phyloP scores from a whole-genome alignment of 2,329 filamentous ascomycete species.

The Blastomyces parvus region DNA sequence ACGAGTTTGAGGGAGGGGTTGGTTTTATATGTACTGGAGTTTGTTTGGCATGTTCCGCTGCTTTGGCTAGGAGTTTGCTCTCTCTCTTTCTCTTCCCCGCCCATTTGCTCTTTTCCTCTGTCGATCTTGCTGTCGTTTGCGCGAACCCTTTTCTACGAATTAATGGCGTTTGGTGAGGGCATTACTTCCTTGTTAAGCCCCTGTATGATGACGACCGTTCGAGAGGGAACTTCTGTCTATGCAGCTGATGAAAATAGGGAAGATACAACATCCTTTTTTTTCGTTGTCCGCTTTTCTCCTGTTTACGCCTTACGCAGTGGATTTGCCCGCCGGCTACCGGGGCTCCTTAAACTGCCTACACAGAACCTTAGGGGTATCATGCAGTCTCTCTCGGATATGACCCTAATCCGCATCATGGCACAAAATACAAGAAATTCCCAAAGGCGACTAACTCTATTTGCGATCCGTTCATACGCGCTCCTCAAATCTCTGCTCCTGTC shows the following conservation, averaged over 20 bases:
- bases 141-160: not conserved
- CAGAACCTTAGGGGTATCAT: not conserved
- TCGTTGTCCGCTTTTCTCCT: not conserved
- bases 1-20: not conserved
- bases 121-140: not conserved
- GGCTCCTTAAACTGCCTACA: not conserved
- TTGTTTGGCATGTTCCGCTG: not conserved
- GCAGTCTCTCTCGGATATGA: not conserved
- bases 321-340: not conserved
- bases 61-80: not conserved
- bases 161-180: not conserved
- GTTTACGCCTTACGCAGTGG: not conserved
- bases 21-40: not conserved
- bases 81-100: not conserved
- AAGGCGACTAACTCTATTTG: not conserved
- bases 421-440: not conserved
- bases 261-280: not conserved
- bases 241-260: not conserved
- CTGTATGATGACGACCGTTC: not conserved
- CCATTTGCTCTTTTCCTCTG: not conserved
- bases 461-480: not conserved
- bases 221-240: not conserved
- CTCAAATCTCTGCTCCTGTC: not conserved
- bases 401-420: not conserved
- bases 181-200: not conserved